Conservation (phyloP, 768 basidiomycete genomes). For the Pleurotus cornucopiae region DNA sequence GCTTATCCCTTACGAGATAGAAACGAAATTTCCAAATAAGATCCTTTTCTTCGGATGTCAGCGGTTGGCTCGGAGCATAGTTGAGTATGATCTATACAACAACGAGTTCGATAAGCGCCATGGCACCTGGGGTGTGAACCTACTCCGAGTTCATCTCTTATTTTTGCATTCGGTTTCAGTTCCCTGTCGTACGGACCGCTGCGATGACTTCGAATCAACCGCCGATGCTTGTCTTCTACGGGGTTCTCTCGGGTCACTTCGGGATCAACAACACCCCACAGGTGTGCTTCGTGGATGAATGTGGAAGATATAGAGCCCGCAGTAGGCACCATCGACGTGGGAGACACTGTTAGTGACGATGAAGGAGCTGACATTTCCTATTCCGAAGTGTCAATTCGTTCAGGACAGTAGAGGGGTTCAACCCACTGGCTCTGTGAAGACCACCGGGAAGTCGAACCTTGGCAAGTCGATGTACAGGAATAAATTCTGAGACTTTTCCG, state of each 20-base stretch:
- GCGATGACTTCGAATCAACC: constrained; percentile 90
- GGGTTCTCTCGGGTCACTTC: constrained; percentile 92
- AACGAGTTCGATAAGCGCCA: no score
- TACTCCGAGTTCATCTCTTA: constrained; percentile 89
- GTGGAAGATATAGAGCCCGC: constrained; percentile 39
- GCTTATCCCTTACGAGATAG: constrained; percentile 88
- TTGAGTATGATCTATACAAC: constrained; percentile 72
- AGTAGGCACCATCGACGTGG: constrained; percentile 37
- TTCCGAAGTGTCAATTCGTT: constrained; percentile 1
- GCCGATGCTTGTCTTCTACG: constrained; percentile 94
- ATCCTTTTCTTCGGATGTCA: constrained; percentile 92
- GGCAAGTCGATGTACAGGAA: constrained; percentile 96
- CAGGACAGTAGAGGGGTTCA: not conserved
- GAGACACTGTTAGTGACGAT: constrained; percentile 17
- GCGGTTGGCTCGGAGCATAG: constrained; percentile 83
- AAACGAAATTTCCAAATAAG: constrained; percentile 99
- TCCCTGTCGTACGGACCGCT: constrained; percentile 94
- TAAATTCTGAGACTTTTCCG: constrained; percentile 88
- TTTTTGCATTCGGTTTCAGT: constrained; percentile 94
- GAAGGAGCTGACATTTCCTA: constrained; percentile 35
- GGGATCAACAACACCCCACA: constrained; percentile 91
- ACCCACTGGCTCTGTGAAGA: constrained; percentile 86
- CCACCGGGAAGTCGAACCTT: constrained; percentile 94
- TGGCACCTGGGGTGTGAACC: constrained; percentile 18
- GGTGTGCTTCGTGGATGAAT: constrained; percentile 59